Conservation (phyloP, 208 protist species). For the Leishmania tropica region DNA sequence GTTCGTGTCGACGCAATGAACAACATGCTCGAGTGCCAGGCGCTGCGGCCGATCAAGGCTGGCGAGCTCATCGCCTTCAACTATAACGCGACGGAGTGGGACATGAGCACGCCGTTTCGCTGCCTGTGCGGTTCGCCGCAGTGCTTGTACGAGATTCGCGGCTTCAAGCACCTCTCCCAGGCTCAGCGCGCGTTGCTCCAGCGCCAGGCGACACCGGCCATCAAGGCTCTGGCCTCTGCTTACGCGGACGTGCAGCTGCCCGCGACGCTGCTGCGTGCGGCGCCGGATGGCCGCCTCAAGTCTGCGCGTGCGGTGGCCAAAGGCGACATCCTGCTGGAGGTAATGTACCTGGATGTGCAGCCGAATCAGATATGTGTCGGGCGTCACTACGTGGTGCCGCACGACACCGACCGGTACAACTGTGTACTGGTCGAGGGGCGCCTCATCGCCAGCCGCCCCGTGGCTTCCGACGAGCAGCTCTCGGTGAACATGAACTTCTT, state of each 20-base stretch:
- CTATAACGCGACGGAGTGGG: slow-evolving; percentile 88
- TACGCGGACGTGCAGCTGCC: slow-evolving; percentile 54
- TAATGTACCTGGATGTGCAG: slow-evolving; percentile 71
- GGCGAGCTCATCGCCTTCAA: slow-evolving; percentile 79
- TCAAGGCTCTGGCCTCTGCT: slow-evolving; percentile 51
- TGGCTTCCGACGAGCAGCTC: slow-evolving; percentile 46
- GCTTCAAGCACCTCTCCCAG: slow-evolving; percentile 78
- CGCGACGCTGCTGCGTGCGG: slow-evolving; percentile 31
- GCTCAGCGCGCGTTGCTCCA: slow-evolving; percentile 46
- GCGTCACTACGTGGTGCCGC: slow-evolving; percentile 55
- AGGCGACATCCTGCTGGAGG: slow-evolving; percentile 67
- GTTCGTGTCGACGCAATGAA: slow-evolving; percentile 68
- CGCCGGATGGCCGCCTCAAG: slow-evolving; percentile 37
- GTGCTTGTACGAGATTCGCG: slow-evolving; percentile 74
- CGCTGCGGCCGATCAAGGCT: slow-evolving; percentile 63
- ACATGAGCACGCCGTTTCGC: slow-evolving; percentile 71
- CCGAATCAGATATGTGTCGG: slow-evolving; percentile 66
- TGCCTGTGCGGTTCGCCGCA: slow-evolving; percentile 62
- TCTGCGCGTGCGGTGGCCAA: slow-evolving; percentile 33
- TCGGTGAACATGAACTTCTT: slow-evolving; percentile 89
- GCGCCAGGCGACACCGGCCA: slow-evolving; percentile 52
- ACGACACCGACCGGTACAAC: slow-evolving; percentile 52
- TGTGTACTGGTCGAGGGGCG: slow-evolving; percentile 80
- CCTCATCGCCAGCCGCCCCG: slow-evolving; percentile 47
- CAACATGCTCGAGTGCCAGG: slow-evolving; percentile 73